Base-by-base conservation (phyloP, 495 filamentous ascomycete genomes). In the Bacidia rubella region DNA sequence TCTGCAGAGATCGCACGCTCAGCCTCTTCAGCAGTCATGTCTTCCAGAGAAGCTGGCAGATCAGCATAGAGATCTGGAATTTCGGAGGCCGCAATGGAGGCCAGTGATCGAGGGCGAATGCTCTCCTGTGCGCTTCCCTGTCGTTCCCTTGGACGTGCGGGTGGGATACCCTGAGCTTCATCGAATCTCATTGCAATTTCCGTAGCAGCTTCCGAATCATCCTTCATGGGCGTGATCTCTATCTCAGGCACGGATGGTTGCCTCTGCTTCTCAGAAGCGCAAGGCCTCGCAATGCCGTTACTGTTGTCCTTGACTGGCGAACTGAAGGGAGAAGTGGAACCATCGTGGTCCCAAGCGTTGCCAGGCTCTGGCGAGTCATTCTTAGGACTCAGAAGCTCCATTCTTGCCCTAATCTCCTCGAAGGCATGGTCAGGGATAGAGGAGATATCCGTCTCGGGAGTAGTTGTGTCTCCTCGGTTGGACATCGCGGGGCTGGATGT, bases 41-140 rank as follows among this genome's bases (percentile, higher is more conserved):
- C 24, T 49, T 60, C 22, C 45, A 42, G 17, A 17, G 51, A 51
- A 54, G 49, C 55, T 40, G 55, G 52, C 32, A 52, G 54, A 32
- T 46, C 46, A 32, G 52, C 45, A 55, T 52, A 59, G 11, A 48
- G 46, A 40, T 58, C 19, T 51, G 54, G 29, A 47, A 60, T 43
- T 26, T 59, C 49, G n/a, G 55, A 58, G 56, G 58, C 55, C 57
- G 64, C 45, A 55, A 65, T 50, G 63, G 63, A 52, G 52, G 61
- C 45, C 54, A 62, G 26, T 60, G 70, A 53, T 59, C 68, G 5
- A 69, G 67, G 51, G 70, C 73, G 56, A 65, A 72, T 12, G 55
- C 65, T 53, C 41, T 60, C 57, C 23, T 52, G 25, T 7, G 41
- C 42, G 32, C 55, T 52, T 21, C 53, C 55, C 39, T 51, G 55